These are phyloP conservation scores for Hypoxylon lienhwacheense DNA, from an alignment of 495 filamentous ascomycete species.

Conservation along the genomic window DNA sequence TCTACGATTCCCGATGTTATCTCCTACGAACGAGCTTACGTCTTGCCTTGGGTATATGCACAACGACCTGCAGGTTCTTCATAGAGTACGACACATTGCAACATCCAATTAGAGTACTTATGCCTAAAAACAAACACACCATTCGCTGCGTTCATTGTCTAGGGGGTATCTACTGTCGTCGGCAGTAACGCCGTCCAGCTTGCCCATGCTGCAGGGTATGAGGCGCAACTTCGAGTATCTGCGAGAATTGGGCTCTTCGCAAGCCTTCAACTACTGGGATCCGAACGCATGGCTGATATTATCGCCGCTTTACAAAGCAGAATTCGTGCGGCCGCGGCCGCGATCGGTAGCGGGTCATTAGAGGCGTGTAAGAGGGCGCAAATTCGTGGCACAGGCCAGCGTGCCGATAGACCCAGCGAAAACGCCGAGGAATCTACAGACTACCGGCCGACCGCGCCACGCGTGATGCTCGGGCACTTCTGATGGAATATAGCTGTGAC, in stretches of 20 bases:
- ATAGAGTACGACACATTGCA: slow-evolving; percentile 41
- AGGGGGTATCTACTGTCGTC: slow-evolving; percentile 51
- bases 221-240: slow-evolving; percentile 60
- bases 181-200: slow-evolving; percentile 64
- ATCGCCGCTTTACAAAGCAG: slow-evolving; percentile 29
- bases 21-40: slow-evolving; percentile 43
- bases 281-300: slow-evolving; percentile 33
- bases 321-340: slow-evolving; percentile 15
- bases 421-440: neutral
- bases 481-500: neutral
- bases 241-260: slow-evolving; percentile 53
- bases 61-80: slow-evolving; percentile 48
- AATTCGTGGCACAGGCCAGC: slow-evolving; percentile 4
- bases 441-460: too few relatives aligned
- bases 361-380: slow-evolving; percentile 17
- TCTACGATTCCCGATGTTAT: slow-evolving; percentile 46
- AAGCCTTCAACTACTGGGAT: slow-evolving; percentile 59
- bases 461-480: neutral
- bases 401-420: neutral
- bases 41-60: slow-evolving; percentile 52
- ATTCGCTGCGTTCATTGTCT: neutral
- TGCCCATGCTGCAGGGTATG: slow-evolving; percentile 57
- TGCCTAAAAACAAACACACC: neutral
- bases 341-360: neutral
- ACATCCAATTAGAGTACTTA: slow-evolving; percentile 38